Evolutionary conservation across 2,329 filamentous ascomycete species (phyloP), one percentile per base, ranked within the genome.

Genomic region (Exophiala bonariae): DNA sequence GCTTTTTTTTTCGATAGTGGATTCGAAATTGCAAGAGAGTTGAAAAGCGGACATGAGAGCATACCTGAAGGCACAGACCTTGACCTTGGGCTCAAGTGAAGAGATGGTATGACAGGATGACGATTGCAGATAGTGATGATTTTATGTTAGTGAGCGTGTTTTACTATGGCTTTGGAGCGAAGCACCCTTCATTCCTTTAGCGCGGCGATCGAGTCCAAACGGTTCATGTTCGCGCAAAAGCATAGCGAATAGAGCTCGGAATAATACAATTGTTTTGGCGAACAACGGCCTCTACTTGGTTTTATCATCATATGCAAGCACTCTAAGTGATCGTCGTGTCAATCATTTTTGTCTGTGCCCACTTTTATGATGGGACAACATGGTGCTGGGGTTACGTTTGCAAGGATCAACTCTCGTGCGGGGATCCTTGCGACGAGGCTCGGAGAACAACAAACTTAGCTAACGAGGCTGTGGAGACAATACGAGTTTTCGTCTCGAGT

Each of bases 111-210:
- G 23, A 11, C 33, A 41, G 41, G 19, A 39, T 45, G 47, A 54
- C 34, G 51, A 54, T 44, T 38, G 47, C 16, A 45, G 33, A 49
- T 39, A 47, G 52, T 37, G 36, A 51, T 55, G 52, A 55, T 52
- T 52, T 26, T 52, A 52, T 49, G 48, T 38, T 41, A 52, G 39
- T 52, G 36, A 34, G 46, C 45, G 49, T 33, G 31, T 32, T 44
- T 39, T 47, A 39, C 34, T 45, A 40, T 52, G 44, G 42, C 43
- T 47, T 16, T 36, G 18, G 40, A 38, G 39, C 48, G 52, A 44
- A 44, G 49, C 45, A 44, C 31, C 41, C 33, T 52, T 49, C 52
- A 55, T 52, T 55, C 52, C 48, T 55, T 55, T 49, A 49, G 52
- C 52, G 46, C 18, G 41, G 32, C 28, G 23, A 26, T 26, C 23